Percentiles rank a stretch among this genome's conserved stretches.
Conservation (phyloP, 2,329 filamentous ascomycete species). For the Colletotrichum sublineola region DNA sequence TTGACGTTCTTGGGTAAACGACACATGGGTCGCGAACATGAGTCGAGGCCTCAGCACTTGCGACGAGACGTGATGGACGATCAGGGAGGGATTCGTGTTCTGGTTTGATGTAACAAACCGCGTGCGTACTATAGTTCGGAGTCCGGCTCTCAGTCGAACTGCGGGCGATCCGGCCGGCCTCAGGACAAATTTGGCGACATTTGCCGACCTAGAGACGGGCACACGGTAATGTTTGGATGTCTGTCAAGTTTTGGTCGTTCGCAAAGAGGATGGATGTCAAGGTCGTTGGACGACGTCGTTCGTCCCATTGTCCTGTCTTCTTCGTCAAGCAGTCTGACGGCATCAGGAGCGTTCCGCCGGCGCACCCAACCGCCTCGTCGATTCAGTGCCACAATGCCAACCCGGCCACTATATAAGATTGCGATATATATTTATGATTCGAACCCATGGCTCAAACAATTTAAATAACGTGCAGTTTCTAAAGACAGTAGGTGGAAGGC, state of each 20-base stretch:
- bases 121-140: constrained; percentile 12
- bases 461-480: background rate
- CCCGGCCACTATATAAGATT: background rate
- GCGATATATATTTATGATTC: background rate
- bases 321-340: constrained; percentile 9
- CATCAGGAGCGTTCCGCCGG: background rate
- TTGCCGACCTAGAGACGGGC: constrained; percentile 25
- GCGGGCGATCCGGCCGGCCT: constrained; percentile 12
- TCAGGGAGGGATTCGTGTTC: constrained; percentile 4
- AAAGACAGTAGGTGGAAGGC: constrained; percentile 20
- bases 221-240: constrained; percentile 22
- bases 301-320: constrained; percentile 28
- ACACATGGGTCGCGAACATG: constrained; percentile 8
- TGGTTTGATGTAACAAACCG: constrained; percentile 7
- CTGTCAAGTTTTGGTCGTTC: background rate
- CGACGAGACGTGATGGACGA: constrained; percentile 8
- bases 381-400: constrained; percentile 18
- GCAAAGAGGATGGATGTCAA: background rate
- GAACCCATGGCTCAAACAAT: background rate
- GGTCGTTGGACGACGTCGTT: constrained; percentile 25
- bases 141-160: constrained; percentile 13
- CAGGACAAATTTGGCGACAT: constrained; percentile 9
- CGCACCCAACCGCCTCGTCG: background rate
- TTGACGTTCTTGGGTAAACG: constrained; percentile 15
- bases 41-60: constrained; percentile 26